Conservation (phyloP, 106 monocot species). For the Cymbidium sinense region DNA sequence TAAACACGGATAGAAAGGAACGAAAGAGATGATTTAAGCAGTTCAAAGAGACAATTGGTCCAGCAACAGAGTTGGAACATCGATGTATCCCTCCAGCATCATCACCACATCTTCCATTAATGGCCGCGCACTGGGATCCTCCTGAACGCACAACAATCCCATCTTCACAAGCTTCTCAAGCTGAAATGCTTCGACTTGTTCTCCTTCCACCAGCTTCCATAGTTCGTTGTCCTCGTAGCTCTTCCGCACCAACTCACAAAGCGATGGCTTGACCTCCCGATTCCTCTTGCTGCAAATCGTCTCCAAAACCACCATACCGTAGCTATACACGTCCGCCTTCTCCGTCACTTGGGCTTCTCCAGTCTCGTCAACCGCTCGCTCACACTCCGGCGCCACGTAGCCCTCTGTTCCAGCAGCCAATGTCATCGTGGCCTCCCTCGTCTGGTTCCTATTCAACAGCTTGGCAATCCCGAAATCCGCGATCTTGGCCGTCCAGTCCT, state of each 20-base stretch:
- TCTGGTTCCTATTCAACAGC: conserved; percentile 13
- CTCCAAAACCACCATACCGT: conserved; percentile 37
- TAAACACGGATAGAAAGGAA: too few relatives aligned
- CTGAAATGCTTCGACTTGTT: conserved; percentile 5
- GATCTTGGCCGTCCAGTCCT: conserved; percentile 18
- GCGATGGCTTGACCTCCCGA: too few relatives aligned
- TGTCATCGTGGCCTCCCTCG: not conserved
- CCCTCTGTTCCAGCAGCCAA: conserved; percentile 13
- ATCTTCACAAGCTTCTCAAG: conserved; percentile 19
- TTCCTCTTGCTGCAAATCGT: conserved; percentile 26
- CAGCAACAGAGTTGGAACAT: not conserved
- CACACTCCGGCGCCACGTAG: conserved; percentile 42
- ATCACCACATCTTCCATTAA: conserved; percentile 17
- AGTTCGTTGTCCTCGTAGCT: too few relatives aligned
- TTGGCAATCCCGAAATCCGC: conserved; percentile 49
- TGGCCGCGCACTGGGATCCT: conserved; percentile 8
- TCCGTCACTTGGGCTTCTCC: conserved; percentile 8
- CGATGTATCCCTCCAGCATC: conserved; percentile 15
- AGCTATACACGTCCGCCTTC: conserved; percentile 50
- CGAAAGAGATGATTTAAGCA: not conserved
- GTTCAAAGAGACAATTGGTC: not conserved
- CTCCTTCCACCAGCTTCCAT: too few relatives aligned
- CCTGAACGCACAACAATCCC: conserved; percentile 19
- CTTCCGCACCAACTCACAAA: too few relatives aligned
- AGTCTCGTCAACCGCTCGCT: not conserved